Conservation (phyloP, 169 alveolate species). For the Eimeria necatrix region DNA sequence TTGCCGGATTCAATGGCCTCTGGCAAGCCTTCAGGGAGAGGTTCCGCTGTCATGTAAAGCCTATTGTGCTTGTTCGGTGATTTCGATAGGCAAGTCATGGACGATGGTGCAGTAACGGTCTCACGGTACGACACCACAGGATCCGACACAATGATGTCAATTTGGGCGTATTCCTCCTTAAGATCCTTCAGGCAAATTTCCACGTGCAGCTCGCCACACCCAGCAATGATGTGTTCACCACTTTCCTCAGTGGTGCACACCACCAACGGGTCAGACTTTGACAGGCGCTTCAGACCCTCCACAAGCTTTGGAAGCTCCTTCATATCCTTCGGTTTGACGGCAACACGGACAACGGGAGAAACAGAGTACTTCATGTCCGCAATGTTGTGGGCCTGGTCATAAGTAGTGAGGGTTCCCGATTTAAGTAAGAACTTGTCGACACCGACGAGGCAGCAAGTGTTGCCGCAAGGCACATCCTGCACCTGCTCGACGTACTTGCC, state of each 20-base stretch:
- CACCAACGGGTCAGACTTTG: constrained; percentile 99
- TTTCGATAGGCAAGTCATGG: constrained; percentile 97
- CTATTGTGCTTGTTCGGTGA: constrained; percentile 99
- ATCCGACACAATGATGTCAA: constrained; percentile 98
- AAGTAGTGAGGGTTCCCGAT: constrained; percentile 98
- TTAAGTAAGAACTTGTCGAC: constrained; percentile 98
- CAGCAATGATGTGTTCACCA: constrained; percentile 99
- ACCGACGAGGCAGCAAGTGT: constrained; percentile 99
- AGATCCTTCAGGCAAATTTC: constrained; percentile 99
- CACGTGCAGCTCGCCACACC: constrained; percentile 99
- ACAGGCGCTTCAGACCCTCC: constrained; percentile 98
- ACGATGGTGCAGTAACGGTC: constrained; percentile 97
- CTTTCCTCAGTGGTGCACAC: constrained; percentile 98
- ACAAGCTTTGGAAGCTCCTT: constrained; percentile 99
- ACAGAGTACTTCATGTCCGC: constrained; percentile 99
- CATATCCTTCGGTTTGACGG: constrained; percentile 98
- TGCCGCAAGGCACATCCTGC: constrained; percentile 99
- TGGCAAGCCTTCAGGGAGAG: constrained; percentile 97
- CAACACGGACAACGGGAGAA: constrained; percentile 99
- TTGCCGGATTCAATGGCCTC: constrained; percentile 97
- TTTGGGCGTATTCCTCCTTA: constrained; percentile 99
- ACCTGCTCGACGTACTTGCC: constrained; percentile 97
- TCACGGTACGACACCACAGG: constrained; percentile 99
- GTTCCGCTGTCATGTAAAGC: constrained; percentile 97
- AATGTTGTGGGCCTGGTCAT: constrained; percentile 97